Evolutionary conservation across 345 rosid species (phyloP).

Genomic region (Acer saccharum): DNA sequence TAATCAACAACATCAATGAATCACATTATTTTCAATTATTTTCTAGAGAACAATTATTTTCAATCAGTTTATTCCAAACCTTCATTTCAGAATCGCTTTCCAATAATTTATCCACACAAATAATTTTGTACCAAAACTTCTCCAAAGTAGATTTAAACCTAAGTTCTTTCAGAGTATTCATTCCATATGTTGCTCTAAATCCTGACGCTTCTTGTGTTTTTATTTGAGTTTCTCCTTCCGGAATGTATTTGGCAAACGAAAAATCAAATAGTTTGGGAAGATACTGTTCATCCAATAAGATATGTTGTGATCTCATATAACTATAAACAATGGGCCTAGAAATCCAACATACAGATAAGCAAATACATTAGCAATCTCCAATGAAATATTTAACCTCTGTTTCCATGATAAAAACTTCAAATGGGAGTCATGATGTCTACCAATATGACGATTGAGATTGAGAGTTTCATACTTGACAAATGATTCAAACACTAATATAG

Average conservation of each 20-base stretch:
- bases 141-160: too few relatives aligned
- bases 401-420: slow-evolving; percentile 18
- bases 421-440: too few relatives aligned
- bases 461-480: slow-evolving; percentile 7
- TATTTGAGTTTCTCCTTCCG: slow-evolving; percentile 19
- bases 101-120: too few relatives aligned
- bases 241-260: slow-evolving; percentile 14
- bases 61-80: too few relatives aligned
- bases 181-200: too few relatives aligned
- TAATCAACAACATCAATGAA: too few relatives aligned
- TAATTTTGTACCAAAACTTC: slow-evolving; percentile 5
- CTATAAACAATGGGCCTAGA: slow-evolving; percentile 22
- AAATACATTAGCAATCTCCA: slow-evolving; percentile 22
- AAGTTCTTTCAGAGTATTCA: too few relatives aligned
- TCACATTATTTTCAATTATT: too few relatives aligned
- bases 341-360: slow-evolving; percentile 27
- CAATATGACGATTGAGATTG: background rate
- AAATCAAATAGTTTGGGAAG: slow-evolving; percentile 23
- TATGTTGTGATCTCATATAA: background rate
- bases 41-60: too few relatives aligned
- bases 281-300: slow-evolving; percentile 7
- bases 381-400: slow-evolving; percentile 24
- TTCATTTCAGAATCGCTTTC: too few relatives aligned
- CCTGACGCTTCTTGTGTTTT: background rate
- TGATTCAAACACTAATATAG: slow-evolving; percentile 18